phyloP scores from a whole-genome alignment of 768 basidiomycete species.

The Auricularia heimuer region DNA sequence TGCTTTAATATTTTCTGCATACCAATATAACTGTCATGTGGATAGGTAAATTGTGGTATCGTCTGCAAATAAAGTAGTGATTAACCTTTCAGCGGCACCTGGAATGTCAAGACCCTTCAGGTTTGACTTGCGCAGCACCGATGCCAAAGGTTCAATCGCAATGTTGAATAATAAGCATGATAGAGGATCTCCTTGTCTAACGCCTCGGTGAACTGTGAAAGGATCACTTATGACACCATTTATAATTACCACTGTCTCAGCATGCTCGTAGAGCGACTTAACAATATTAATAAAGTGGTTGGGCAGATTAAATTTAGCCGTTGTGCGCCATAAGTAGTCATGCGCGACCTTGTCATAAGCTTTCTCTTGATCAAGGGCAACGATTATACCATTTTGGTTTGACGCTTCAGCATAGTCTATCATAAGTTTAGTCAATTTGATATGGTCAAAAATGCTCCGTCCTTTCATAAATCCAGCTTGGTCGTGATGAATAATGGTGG shows the following conservation, averaged over 20 bases:
- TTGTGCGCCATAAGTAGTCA: constrained; percentile 12
- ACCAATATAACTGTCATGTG: constrained; percentile 17
- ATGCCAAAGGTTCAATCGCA: too few species aligned
- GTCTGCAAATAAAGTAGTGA: constrained; percentile 26
- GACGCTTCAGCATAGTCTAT: constrained; percentile 10
- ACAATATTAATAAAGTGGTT: constrained; percentile 16
- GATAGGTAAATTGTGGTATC: constrained; percentile 30
- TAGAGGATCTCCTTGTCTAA: too few species aligned
- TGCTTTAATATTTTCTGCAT: constrained; percentile 20
- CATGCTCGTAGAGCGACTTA: constrained; percentile 20
- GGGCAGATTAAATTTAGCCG: constrained; percentile 6
- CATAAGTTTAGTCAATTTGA: constrained; percentile 15
- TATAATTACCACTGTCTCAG: constrained; percentile 23
- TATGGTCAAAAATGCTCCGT: constrained; percentile 24
- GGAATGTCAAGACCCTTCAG: constrained; percentile 10
- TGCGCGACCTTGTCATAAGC: constrained; percentile 14
- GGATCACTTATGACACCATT: constrained; percentile 21
- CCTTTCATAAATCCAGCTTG: constrained; percentile 32
- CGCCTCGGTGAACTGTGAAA: constrained; percentile 13
- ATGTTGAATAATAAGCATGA: too few species aligned
- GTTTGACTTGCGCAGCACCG: too few species aligned
- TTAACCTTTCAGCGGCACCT: constrained; percentile 4
- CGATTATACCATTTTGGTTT: constrained; percentile 10
- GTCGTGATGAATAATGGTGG: constrained; percentile 21
- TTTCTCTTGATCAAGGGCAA: constrained; percentile 14